Evolutionary conservation across 2,329 filamentous ascomycete genomes (phyloP).

Genomic region (Sclerotinia sclerotiorum): DNA sequence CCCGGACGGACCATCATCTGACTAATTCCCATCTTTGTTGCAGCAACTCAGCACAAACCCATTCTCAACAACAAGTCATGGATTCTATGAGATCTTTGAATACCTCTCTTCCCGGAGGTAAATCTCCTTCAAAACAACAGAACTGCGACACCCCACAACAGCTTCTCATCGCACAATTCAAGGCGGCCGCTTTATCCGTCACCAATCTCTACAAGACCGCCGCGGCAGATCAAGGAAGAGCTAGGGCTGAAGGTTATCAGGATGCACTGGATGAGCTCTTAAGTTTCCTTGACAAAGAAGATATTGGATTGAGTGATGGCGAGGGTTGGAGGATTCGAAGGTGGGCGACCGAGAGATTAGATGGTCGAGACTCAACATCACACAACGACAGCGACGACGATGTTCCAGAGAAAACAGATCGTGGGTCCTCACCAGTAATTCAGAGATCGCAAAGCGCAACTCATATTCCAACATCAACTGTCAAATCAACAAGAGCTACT

Average conservation of each 20-base stretch:
- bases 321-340: slow-evolving; percentile 65
- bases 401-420: slow-evolving; percentile 57
- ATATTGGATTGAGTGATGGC: slow-evolving; percentile 74
- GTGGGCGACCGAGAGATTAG: slow-evolving; percentile 69
- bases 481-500: slow-evolving; percentile 33
- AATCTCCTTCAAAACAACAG: slow-evolving; percentile 47
- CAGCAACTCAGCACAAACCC: slow-evolving; percentile 16
- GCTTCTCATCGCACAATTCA: slow-evolving; percentile 79
- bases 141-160: slow-evolving; percentile 55
- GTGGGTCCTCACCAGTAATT: slow-evolving; percentile 58
- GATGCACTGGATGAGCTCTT: slow-evolving; percentile 90
- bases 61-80: slow-evolving; percentile 44
- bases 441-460: slow-evolving; percentile 50
- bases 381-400: slow-evolving; percentile 70
- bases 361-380: slow-evolving; percentile 57
- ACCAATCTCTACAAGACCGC: slow-evolving; percentile 96
- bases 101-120: slow-evolving; percentile 55
- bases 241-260: slow-evolving; percentile 82
- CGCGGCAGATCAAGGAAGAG: slow-evolving; percentile 71
- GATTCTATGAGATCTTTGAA: slow-evolving; percentile 65
- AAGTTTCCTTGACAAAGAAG: slow-evolving; percentile 78
- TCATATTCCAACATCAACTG: slow-evolving; percentile 33
- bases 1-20: slow-evolving; percentile 15
- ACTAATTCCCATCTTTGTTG: slow-evolving; percentile 22
- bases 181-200: slow-evolving; percentile 85